Conservation (phyloP, 352 stramenopile genomes). For the Phytophthora tubulina region DNA sequence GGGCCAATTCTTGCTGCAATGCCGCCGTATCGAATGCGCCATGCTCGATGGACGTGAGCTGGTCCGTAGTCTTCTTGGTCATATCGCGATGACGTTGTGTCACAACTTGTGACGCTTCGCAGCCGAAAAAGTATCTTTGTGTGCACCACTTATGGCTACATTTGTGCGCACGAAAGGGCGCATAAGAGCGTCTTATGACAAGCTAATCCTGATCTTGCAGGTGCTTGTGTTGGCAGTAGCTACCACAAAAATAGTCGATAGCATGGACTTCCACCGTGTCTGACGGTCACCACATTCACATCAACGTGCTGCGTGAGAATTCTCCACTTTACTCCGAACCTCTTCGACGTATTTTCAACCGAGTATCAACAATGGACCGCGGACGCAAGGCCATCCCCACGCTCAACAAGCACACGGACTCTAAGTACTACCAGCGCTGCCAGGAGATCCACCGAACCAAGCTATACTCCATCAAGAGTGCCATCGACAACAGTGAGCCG, state of each 20-base stretch:
- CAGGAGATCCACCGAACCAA: constrained; percentile 87
- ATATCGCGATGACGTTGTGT: constrained; percentile 21
- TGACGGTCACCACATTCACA: constrained; percentile 23
- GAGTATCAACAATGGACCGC: constrained; percentile 67
- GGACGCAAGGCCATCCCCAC: constrained; percentile 88
- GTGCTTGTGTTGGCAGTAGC: constrained; percentile 1
- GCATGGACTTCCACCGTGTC: not conserved
- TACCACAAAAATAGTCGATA: constrained; percentile 32
- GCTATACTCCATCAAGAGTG: constrained; percentile 92
- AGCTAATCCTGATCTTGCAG: constrained; percentile 23
- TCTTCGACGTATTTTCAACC: not conserved
- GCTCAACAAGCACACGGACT: constrained; percentile 90
- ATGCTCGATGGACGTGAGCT: constrained; percentile 84
- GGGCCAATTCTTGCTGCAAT: constrained; percentile 75
- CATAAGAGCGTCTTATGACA: constrained; percentile 39
- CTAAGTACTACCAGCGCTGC: constrained; percentile 89
- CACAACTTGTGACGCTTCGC: constrained; percentile 17
- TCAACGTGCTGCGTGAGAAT: constrained; percentile 17
- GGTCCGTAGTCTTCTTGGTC: constrained; percentile 32
- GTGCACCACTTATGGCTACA: constrained; percentile 32
- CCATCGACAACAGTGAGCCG: constrained; percentile 95
- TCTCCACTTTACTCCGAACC: not conserved
- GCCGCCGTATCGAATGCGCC: constrained; percentile 77
- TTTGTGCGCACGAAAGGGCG: constrained; percentile 30
- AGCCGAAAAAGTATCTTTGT: constrained; percentile 38